A percentile compares a stretch with the other conserved stretches of the same genome.
Evolutionary conservation across 805 yeast genomes (phyloP).

Genomic region (Yarrowia yakushimensis): DNA sequence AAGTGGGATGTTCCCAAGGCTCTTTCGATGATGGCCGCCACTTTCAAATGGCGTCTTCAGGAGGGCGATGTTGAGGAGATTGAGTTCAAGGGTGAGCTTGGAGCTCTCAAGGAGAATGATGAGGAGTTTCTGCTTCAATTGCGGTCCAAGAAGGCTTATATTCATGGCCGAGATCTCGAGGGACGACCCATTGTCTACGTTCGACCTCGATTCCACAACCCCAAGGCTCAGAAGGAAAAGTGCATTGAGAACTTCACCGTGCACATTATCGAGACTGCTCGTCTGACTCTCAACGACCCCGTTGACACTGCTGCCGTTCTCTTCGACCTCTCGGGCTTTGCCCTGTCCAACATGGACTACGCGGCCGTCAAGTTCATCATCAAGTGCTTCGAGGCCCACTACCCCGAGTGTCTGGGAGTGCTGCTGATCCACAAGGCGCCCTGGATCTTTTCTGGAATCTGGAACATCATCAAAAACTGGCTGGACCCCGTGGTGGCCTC

Average conservation of each 20-base stretch:
- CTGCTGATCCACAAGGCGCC: conserved; percentile 91
- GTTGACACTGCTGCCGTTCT: conserved; percentile 77
- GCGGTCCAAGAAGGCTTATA: conserved; percentile 63
- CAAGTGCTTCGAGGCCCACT: conserved; percentile 89
- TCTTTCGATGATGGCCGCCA: conserved; percentile 64
- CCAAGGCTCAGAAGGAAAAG: conserved; percentile 61
- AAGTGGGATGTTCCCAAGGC: conserved; percentile 74
- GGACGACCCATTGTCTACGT: conserved; percentile 79
- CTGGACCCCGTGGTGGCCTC: conserved; percentile 94
- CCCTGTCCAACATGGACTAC: conserved; percentile 91
- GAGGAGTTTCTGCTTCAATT: conserved; percentile 51
- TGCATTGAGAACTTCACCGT: conserved; percentile 76
- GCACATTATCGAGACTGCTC: conserved; percentile 73
- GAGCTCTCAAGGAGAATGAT: conserved; percentile 46
- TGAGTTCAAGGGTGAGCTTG: conserved; percentile 69
- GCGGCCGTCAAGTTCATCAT: conserved; percentile 85
- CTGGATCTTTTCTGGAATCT: conserved; percentile 91
- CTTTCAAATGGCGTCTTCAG: conserved; percentile 70
- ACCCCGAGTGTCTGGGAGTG: conserved; percentile 88
- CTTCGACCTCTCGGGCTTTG: conserved; percentile 82
- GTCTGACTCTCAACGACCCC: conserved; percentile 69
- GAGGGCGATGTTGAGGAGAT: conserved; percentile 60
- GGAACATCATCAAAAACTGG: conserved; percentile 93
- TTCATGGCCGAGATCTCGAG: conserved; percentile 68
- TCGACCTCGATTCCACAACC: conserved; percentile 71